A percentile compares a stretch with the other conserved stretches of the same genome.
Conservation (phyloP, 2,329 filamentous ascomycete species). For the Parastagonospora avenae region DNA sequence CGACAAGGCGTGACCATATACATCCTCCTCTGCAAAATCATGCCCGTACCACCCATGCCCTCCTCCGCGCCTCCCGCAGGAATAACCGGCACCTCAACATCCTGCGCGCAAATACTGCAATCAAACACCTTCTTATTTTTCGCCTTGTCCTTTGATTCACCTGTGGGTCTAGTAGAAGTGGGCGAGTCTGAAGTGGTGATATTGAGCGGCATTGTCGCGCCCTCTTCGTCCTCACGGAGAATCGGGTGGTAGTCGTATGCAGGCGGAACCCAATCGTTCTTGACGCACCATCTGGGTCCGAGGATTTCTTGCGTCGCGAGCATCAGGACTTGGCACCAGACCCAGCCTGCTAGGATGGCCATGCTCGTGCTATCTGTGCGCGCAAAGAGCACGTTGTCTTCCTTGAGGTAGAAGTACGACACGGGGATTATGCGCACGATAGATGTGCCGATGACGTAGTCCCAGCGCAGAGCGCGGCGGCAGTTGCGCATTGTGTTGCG, state of each 20-base stretch:
- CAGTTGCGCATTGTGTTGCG: conserved; percentile 91
- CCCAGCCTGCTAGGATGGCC: conserved; percentile 70
- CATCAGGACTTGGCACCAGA: conserved; percentile 83
- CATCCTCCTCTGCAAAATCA: conserved; percentile 75
- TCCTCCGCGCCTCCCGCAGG: conserved; percentile 49
- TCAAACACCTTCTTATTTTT: conserved; percentile 69
- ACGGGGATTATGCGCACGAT: conserved; percentile 78
- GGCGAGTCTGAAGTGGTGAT: conserved; percentile 48
- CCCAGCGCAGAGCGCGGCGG: conserved; percentile 87
- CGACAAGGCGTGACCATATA: conserved; percentile 99
- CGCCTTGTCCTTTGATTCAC: conserved; percentile 53
- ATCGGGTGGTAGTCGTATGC: conserved; percentile 96
- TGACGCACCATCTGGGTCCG: conserved; percentile 85
- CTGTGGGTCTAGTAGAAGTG: no score
- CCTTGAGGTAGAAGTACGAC: conserved; percentile 80
- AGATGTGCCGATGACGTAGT: conserved; percentile 85
- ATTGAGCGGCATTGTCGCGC: conserved; percentile 76
- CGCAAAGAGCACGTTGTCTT: conserved; percentile 81
- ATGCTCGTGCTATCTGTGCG: conserved; percentile 71
- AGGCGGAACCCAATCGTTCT: conserved; percentile 67
- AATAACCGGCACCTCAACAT: conserved; percentile 86
- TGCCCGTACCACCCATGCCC: conserved; percentile 53
- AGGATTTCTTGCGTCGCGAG: conserved; percentile 83
- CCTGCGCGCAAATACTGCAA: conserved; percentile 93
- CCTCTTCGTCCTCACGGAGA: conserved; percentile 82